Percentiles rank a stretch among this genome's conserved stretches.
Evolutionary conservation across 257 asterid genomes (phyloP).

Genomic region (Eustoma russellianum): DNA sequence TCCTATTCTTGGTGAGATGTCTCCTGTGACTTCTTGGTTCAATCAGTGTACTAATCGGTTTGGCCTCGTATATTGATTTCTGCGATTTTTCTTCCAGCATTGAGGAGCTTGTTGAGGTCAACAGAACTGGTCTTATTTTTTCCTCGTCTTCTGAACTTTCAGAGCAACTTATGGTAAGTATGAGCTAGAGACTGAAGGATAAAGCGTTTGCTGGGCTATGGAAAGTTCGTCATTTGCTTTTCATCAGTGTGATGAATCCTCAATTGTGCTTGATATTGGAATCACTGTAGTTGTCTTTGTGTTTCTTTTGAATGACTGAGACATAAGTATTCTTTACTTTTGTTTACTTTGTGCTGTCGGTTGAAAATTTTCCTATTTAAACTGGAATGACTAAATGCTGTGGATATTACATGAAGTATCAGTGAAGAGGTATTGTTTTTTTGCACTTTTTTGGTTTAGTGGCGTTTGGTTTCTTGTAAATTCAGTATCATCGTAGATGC

Average conservation of each 20-base stretch:
- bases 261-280: too few species aligned
- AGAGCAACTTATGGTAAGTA: constrained; percentile 75
- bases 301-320: too few species aligned
- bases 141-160: constrained; percentile 91
- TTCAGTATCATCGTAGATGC: too few species aligned
- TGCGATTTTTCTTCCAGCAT: constrained; percentile 41
- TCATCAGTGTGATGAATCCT: too few species aligned
- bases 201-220: too few species aligned
- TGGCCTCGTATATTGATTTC: constrained; percentile 8
- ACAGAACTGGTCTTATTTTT: constrained; percentile 83
- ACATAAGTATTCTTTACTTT: too few species aligned
- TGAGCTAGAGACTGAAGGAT: not conserved
- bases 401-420: too few species aligned
- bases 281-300: too few species aligned
- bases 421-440: not conserved
- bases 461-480: not conserved
- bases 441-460: not conserved
- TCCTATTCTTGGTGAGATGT: constrained; percentile 86
- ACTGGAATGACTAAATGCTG: too few species aligned
- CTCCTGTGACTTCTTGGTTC: not conserved
- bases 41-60: too few species aligned
- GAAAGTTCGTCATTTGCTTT: not conserved
- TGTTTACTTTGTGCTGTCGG: too few species aligned
- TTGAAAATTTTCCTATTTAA: too few species aligned
- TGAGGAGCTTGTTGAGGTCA: constrained; percentile 75